Base-by-base conservation (phyloP, 83 land plant genomes). In the Isoetes engelmannii region DNA sequence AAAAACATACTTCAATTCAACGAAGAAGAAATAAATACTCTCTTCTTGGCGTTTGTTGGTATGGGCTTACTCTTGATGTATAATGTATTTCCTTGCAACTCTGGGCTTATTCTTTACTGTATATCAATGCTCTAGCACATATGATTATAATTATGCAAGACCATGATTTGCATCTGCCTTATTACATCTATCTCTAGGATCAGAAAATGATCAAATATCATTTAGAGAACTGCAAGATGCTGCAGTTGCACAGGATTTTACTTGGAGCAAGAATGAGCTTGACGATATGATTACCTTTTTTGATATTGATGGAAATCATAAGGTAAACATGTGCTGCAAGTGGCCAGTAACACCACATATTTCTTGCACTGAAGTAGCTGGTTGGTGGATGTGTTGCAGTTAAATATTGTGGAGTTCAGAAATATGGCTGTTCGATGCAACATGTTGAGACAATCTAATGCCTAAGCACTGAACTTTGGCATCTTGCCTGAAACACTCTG, bases 181-280 rank as follows among this genome's bases (percentile, higher is more conserved):
- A 12, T 51, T 51, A 17, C 3, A 19, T 59, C 19, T 18, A 42
- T 8, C 12, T 3, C 10, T 18, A 12, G 62, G 28, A 59, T 12
- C 9, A 42, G 62, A 28, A 28, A 28, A 28, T 28, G 37, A 28
- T 28, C 37, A 28, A 8, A 18, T 59, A 8, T 59, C 62, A 7
- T 7, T 18, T 20, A 12, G 62, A 18, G 62, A 59, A 59, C 19
- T 59, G 62, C 62, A 4, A 18, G 28, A 59, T 18, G 62, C 62
- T 12, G 62, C 62, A 7, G 8, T 7, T 59, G 20, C 62, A 59
- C 62, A 59, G 1, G 28, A 59, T 37, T 59, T 59, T 18, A 59
- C 62, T 59, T 59, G 62, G 62, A 59, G 18, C 12, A 59, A 59
- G 62, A 12, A 4, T 12, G 62, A 59, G 28, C 19, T 59, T 20